Evolutionary conservation across 2,329 filamentous ascomycete genomes (phyloP), one percentile per base, ranked within the genome.

Genomic region (Cladosporium sp.): DNA sequence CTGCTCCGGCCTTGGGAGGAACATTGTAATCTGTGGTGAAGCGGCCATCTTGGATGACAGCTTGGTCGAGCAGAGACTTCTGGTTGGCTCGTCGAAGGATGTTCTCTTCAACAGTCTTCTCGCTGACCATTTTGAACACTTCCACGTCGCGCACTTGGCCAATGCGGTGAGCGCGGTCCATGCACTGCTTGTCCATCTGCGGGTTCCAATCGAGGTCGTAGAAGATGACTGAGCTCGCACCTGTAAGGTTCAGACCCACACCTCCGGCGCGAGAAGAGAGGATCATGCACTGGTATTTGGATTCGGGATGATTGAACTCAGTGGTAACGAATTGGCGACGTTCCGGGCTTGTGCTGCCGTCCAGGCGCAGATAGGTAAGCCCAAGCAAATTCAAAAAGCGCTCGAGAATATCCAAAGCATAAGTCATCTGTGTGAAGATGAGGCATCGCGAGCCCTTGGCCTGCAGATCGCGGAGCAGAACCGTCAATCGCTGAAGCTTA

Each of bases 381-480:
- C 94, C 94, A 73, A 99, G 94, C 60, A 99, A 97, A 75, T 97
- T 98, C 71, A 99, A 86, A 75, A 99, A 99, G 71, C 95, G 93
- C 77, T 99, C 95, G 2, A 99, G 84, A 64, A 99, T 96, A 77
- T 99, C 94, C 21, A 99, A 85, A 55, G 98, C 95, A 77, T 96
- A 97, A 56, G 95, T 98, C 95, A 99, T 99, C 75, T 99, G 95
- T 0, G 96, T 98, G 78, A 99, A 99, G 76, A 99, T 99, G 60
- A 99, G 84, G 11, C 93, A 95, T 8, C 96, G 91, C 74, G 98
- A 95, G 1, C 93, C 93, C 46, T 92, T 93, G 2, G 91, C 87
- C 79, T 98, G 93, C 8, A 99, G 84, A 68, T 91, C 89, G 11
- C 95, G 90, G 16, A 99, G 85, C 1, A 99, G 85, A 67, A 89